Evolutionary conservation across 257 asterid species (phyloP).

Genomic region (Craterostigma plantagineum): DNA sequence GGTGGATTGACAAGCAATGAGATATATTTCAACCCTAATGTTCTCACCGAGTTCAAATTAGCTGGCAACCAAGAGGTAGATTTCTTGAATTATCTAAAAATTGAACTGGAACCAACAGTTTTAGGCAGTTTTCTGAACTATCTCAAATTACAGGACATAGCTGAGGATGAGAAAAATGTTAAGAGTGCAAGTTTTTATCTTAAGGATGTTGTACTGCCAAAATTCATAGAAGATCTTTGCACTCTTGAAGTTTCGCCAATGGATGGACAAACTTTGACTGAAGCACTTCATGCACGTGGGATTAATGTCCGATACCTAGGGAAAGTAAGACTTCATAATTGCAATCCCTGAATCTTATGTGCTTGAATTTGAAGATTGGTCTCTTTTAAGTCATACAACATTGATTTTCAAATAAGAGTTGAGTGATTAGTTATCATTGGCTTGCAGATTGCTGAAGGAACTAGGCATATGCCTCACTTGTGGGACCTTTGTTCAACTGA

Average conservation of each 20-base stretch:
- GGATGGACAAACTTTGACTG: conserved; percentile 92
- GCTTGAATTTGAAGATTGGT: too few relatives aligned
- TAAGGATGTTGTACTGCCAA: conserved; percentile 52
- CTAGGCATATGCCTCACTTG: conserved; percentile 65
- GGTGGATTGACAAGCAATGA: conserved; percentile 24
- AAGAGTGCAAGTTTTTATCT: conserved; percentile 60
- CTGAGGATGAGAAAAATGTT: conserved; percentile 68
- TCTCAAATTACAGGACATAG: conserved; percentile 43
- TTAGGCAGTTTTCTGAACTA: conserved; percentile 5
- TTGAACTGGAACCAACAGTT: conserved; percentile 6
- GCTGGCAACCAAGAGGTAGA: conserved; percentile 72
- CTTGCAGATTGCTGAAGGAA: conserved; percentile 69
- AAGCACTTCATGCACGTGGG: conserved; percentile 92
- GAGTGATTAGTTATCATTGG: not conserved
- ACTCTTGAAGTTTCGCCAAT: conserved; percentile 93
- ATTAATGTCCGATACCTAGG: conserved; percentile 81
- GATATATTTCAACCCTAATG: conserved; percentile 73
- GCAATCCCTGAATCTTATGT: too few relatives aligned
- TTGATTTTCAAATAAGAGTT: too few relatives aligned
- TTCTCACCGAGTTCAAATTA: conserved; percentile 68
- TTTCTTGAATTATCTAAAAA: conserved; percentile 6
- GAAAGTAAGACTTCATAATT: conserved; percentile 26
- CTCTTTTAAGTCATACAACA: too few relatives aligned
- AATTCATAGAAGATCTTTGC: conserved; percentile 63
- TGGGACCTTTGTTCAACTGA: conserved; percentile 85